Evolutionary conservation across 2,329 filamentous ascomycete genomes (phyloP), one percentile per base, ranked within the genome.

Genomic region (Ascochyta clinopodiicola): DNA sequence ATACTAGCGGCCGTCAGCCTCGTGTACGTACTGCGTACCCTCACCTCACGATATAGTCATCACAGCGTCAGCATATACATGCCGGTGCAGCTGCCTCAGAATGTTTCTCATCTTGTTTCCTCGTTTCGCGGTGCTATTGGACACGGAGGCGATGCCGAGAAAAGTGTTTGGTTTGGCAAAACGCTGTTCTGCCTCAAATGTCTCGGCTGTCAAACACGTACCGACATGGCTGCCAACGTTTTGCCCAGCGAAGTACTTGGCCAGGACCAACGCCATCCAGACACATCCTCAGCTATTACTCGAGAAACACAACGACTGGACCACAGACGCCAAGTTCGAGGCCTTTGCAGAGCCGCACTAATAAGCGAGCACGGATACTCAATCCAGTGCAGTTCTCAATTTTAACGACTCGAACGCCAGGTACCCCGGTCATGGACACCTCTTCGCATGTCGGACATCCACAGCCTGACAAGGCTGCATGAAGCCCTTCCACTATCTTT

Each of bases 71-170:
- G 34, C 24, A 56, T 44, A 35, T 56, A 44, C 47, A 51, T 44
- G 48, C 48, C 25, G 43, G 22, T 7, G 32, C 44, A 51, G 36
- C 35, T 48, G 48, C 54, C 27, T 48, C 44, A 49, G 13, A 40
- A 15, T 40, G 54, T 48, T 57, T 49, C 54, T 52, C 15, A 32
- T 52, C 12, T 44, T 48, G 48, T 57, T 57, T 51, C 35, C 22
- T 36, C 38, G n/a, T 24, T 37, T 29, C 21, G 35, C 48, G 39
- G 48, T 44, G 22, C 21, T 49, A 57, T 24, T 48, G 21, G 34
- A 29, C 35, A 36, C 21, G 2, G 24, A 3, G 13, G 9, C n/a
- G n/a, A 29, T 21, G 22, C 38, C 47, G 19, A 32, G 35, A 5
- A 12, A 39, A 4, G 24, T 8, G 22, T 31, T 48, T 32, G 44